Evolutionary conservation across 345 rosid species (phyloP).

Genomic region (Boechera divaricarpa): DNA sequence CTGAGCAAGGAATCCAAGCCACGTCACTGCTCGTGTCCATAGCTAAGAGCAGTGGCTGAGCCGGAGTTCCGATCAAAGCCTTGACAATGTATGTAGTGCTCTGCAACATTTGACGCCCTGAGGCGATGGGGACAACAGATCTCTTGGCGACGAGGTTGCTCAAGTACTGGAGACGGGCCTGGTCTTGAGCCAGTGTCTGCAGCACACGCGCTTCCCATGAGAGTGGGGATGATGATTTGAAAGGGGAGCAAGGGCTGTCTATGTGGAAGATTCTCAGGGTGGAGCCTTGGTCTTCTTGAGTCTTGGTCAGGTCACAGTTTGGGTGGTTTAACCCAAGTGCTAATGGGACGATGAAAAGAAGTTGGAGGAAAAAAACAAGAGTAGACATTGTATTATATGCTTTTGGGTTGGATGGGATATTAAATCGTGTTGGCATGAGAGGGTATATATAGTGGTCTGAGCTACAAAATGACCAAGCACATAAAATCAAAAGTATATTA

Average conservation of each 20-base stretch:
- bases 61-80: constrained; percentile 75
- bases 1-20: constrained; percentile 84
- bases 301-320: constrained; percentile 49
- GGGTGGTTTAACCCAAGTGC: constrained; percentile 53
- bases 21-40: constrained; percentile 90
- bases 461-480: constrained; percentile 27
- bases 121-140: constrained; percentile 84
- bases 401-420: constrained; percentile 38
- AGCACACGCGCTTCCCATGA: constrained; percentile 87
- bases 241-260: constrained; percentile 87
- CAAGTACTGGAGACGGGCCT: constrained; percentile 68
- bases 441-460: constrained; percentile 45
- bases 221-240: constrained; percentile 60
- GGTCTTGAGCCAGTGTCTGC: constrained; percentile 70
- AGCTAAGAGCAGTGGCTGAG: constrained; percentile 81
- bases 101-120: constrained; percentile 81
- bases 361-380: constrained; percentile 41
- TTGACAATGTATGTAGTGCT: constrained; percentile 81
- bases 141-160: constrained; percentile 67
- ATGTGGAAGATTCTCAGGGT: constrained; percentile 74
- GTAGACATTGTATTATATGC: constrained; percentile 29
- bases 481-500: constrained; percentile 10
- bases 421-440: constrained; percentile 31
- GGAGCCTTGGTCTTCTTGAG: constrained; percentile 61
- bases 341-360: constrained; percentile 43